Evolutionary conservation across 2,329 filamentous ascomycete species (phyloP), one percentile per base, ranked within the genome.

Genomic region (Monilinia vaccinii-corymbosi): DNA sequence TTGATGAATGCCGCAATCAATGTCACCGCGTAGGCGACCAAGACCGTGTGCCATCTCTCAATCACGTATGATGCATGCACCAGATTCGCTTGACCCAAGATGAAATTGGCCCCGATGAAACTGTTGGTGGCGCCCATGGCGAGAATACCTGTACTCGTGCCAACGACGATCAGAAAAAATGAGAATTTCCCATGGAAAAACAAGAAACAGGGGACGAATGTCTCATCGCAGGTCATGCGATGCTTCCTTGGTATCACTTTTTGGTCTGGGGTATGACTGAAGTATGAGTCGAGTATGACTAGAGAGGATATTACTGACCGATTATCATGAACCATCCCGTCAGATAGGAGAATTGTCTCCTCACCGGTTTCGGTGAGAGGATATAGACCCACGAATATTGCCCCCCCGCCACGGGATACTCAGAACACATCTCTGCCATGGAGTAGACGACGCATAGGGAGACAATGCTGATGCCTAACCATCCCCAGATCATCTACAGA

Each of bases 301-400:
- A 32, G 51, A 44, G 31, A 36, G n/a, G 28, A 28, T 46, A 50
- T 55, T 25, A 56, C 36, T 58, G 42, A 70, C 77, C 76, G 42
- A 74, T 77, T 10, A 77, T 71, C 76, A 78, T 77, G 62, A 79
- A 78, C 76, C 77, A 79, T 10, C 77, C 77, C 2, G 75, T 76
- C 1, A 77, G 66, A 61, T 76, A 78, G 10, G 75, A 77, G 28
- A 77, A 65, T 11, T 74, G 73, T 42, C 76, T 72, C 10, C 75
- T 72, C 47, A 76, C 72, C 25, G 71, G 75, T 8, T 73, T 75
- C 2, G 81, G 81, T 6, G 81, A 78, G 8, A 83, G 72, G 1
- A 82, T 77, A 4, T 79, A 80, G 18, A 82, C 80, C 81, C 81
- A 81, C 1, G 75, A 79, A 65, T 83, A 83, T 65, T 83, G 80